phyloP scores from a whole-genome alignment of 768 basidiomycete species.

The Russula emetica region DNA sequence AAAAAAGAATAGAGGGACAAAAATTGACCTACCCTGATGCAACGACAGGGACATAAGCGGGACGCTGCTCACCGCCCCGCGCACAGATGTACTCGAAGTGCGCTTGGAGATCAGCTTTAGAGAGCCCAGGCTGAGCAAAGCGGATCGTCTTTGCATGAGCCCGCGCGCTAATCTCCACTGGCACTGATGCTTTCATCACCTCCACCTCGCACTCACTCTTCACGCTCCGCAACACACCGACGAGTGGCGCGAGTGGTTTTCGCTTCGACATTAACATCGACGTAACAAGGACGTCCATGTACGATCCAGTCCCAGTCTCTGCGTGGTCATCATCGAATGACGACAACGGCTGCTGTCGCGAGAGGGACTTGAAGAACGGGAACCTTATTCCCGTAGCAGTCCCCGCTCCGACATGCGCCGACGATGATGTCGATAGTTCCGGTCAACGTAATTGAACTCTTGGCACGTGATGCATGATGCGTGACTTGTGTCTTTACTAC shows the following conservation, averaged over 20 bases:
- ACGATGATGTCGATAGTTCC: constrained; percentile 6
- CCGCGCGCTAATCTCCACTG: constrained; percentile 81
- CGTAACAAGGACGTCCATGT: constrained; percentile 51
- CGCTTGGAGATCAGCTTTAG: constrained; percentile 62
- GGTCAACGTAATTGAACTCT: neutral
- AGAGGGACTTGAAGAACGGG: constrained; percentile 29
- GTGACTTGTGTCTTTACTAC: neutral
- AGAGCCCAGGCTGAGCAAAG: constrained; percentile 53
- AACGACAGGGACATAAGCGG: constrained; percentile 96
- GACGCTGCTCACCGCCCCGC: constrained; percentile 72
- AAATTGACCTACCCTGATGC: constrained; percentile 81
- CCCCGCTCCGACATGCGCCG: no score
- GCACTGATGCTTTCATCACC: constrained; percentile 77
- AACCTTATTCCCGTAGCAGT: neutral
- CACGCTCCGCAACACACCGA: constrained; percentile 67
- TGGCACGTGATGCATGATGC: constrained; percentile 17
- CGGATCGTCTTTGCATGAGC: constrained; percentile 93
- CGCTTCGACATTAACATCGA: constrained; percentile 43
- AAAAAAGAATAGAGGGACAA: no score
- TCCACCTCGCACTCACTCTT: constrained; percentile 76
- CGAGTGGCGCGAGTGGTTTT: constrained; percentile 56
- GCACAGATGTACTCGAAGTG: constrained; percentile 90
- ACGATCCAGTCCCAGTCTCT: constrained; percentile 43
- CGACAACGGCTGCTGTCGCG: constrained; percentile 4
- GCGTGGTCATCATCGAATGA: constrained; percentile 32